Evolutionary conservation across 176 grass and related monocot genomes (phyloP).

Genomic region (Chloris gayana): DNA sequence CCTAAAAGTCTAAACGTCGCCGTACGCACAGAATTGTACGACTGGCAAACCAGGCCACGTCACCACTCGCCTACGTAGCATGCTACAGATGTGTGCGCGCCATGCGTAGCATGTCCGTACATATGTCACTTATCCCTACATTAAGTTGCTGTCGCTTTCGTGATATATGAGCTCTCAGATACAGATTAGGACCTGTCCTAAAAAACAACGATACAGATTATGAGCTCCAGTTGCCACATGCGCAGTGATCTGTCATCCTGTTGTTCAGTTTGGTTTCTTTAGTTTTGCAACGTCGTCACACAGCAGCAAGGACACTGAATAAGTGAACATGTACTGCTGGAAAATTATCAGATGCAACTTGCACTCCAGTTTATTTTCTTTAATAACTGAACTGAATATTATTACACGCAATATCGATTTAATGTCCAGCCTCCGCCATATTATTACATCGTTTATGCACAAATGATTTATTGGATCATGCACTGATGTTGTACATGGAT

Average conservation of each 20-base stretch:
- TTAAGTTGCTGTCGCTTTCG: not conserved
- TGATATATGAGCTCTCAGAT: not conserved
- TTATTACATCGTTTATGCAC: too few relatives aligned
- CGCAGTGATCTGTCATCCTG: not conserved
- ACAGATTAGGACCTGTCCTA: not conserved
- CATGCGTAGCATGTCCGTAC: not conserved
- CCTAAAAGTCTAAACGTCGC: too few relatives aligned
- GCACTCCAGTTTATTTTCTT: not conserved
- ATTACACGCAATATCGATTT: too few relatives aligned
- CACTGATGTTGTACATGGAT: too few relatives aligned
- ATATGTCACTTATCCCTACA: not conserved
- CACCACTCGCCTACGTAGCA: not conserved
- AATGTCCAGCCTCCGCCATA: too few relatives aligned
- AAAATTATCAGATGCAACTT: not conserved
- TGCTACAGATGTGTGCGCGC: not conserved
- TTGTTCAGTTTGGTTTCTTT: not conserved
- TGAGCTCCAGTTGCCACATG: not conserved
- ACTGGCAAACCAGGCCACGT: not conserved
- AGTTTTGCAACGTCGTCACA: not conserved
- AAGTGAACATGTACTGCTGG: not conserved
- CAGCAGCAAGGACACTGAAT: too few relatives aligned
- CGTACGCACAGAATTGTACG: not conserved
- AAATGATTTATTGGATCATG: too few relatives aligned
- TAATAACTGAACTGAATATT: too few relatives aligned
- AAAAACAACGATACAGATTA: too few relatives aligned